Base-by-base conservation (phyloP, 805 yeast genomes). In the Maudiozyma barnettii region DNA sequence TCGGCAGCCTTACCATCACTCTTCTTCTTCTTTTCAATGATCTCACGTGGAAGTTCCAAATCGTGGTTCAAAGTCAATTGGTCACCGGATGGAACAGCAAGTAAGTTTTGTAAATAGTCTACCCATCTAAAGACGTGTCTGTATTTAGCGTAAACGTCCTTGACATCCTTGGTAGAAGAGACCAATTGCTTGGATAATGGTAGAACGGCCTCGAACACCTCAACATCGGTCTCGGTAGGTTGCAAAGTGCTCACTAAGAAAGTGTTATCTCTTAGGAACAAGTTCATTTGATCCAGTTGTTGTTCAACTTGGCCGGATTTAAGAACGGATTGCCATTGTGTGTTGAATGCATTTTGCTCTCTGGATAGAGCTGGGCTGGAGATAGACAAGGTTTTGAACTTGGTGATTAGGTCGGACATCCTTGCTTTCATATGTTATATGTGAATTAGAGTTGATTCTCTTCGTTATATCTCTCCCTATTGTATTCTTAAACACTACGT, bases 121-220 rank as follows among this genome's bases (percentile, higher is more conserved):
- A 79, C 78, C 98, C 98, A 93, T 76, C 99, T 84, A 51, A 88
- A 69, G 49, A 91, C 73, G 67, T 91, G 97, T 76, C 97, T 84
- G 65, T 73, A 72, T 43, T 74, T 67, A 43, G 82, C 79, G 54
- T 81, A 68, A 38, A 81, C 77, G 33, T 77, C 80, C 41, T 64
- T 56, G 42, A 63, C 56, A 47, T 63, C 68, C 49, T 65, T 64
- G 12, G 65, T 66, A 23, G 78, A 66, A 10, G 77, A 63, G 21
- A 75, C 67, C 77, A 86, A 77, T 51, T 73, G 67, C 45, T 71
- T 69, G 37, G 84, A 78, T 37, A 78, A 51, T 43, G 89, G 84
- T 58, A 79, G 70, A 35, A 81, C 80, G 33, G 78, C 71, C 45
- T 81, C 80, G 57, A 87, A 85, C 33, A 84, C 81, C 41, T 73